Evolutionary conservation across 805 yeast genomes (phyloP).

Genomic region (Candida insectalens): DNA sequence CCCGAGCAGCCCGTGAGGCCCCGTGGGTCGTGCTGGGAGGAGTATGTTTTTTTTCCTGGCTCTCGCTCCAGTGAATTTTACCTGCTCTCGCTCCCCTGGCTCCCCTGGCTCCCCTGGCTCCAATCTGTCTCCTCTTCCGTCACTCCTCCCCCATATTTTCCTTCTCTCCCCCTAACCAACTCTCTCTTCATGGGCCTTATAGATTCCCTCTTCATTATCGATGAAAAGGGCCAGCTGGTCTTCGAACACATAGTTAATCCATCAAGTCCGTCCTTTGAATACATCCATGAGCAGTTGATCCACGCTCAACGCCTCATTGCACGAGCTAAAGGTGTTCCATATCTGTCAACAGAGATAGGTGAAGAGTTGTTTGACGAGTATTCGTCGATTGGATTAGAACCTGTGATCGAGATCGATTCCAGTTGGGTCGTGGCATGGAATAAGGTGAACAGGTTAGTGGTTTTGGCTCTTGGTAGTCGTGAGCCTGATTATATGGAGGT

Average conservation of each 20-base stretch:
- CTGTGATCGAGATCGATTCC: slow-evolving; percentile 20
- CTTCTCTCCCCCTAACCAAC: no score
- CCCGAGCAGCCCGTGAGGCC: no score
- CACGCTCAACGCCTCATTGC: slow-evolving; percentile 1
- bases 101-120: no score
- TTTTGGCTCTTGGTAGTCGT: slow-evolving; percentile 12
- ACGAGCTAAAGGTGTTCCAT: background rate
- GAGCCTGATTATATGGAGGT: slow-evolving; percentile 14
- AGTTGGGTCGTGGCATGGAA: slow-evolving; percentile 23
- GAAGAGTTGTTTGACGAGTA: background rate
- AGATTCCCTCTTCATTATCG: slow-evolving; percentile 21
- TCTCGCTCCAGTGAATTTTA: no score
- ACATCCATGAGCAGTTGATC: slow-evolving; percentile 15
- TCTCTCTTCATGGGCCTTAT: slow-evolving; percentile 24
- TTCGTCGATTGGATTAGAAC: slow-evolving; percentile 9
- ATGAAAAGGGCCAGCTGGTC: slow-evolving; percentile 15
- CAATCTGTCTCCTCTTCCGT: no score
- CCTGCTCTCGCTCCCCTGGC: no score
- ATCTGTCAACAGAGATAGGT: background rate
- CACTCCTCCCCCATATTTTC: no score
- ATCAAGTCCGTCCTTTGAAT: slow-evolving; percentile 19
- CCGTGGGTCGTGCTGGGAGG: no score
- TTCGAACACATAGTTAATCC: slow-evolving; percentile 6
- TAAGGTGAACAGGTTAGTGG: slow-evolving; percentile 11
- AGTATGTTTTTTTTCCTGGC: no score